Conservation (phyloP, 306 rosid genomes). For the Lagenaria siceraria region DNA sequence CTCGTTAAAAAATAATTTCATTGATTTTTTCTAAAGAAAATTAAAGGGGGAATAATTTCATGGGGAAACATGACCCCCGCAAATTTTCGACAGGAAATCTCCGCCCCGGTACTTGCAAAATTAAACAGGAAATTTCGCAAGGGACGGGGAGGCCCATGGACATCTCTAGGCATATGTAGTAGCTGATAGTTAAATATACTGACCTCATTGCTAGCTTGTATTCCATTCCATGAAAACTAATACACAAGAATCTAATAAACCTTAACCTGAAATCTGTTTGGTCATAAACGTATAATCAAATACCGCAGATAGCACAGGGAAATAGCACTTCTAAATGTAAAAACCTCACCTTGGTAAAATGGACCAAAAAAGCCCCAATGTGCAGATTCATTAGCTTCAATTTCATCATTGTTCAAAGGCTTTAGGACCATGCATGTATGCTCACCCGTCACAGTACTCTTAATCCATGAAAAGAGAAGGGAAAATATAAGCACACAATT, state of each 20-base stretch:
- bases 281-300: not conserved
- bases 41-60: too few relatives aligned
- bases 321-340: not conserved
- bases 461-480: slow-evolving; percentile 7
- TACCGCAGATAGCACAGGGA: not conserved
- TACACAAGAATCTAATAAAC: slow-evolving; percentile 52
- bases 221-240: slow-evolving; percentile 52
- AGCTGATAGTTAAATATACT: slow-evolving; percentile 15
- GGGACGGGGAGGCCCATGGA: too few relatives aligned
- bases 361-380: slow-evolving; percentile 57
- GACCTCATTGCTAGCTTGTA: slow-evolving; percentile 90
- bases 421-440: slow-evolving; percentile 85
- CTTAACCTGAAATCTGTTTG: slow-evolving; percentile 64
- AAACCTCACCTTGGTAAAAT: slow-evolving; percentile 52
- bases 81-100: not conserved
- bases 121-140: not conserved
- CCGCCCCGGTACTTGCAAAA: not conserved
- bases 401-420: slow-evolving; percentile 76
- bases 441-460: slow-evolving; percentile 88
- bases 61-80: too few relatives aligned
- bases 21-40: not conserved
- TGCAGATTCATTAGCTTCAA: slow-evolving; percentile 56
- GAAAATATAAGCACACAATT: not conserved
- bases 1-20: too few relatives aligned
- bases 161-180: not conserved